phyloP scores from a whole-genome alignment of 2,329 filamentous ascomycete genomes.

The Aureobasidium mangrovei region DNA sequence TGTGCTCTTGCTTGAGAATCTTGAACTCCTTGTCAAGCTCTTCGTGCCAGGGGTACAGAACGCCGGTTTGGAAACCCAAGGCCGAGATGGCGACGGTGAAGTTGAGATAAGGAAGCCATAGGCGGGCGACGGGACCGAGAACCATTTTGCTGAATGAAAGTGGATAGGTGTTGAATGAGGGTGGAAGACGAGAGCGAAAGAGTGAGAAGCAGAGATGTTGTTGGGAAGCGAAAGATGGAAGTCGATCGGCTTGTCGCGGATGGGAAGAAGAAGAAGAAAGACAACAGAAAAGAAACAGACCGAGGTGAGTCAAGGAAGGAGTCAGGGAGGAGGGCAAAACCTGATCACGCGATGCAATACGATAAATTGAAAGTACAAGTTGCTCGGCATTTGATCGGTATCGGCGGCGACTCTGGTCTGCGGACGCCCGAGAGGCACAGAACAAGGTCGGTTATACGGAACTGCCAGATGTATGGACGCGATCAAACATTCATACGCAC shows the following conservation, averaged over 20 bases:
- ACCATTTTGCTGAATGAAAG: conserved; percentile 15
- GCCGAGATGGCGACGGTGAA: conserved; percentile 21
- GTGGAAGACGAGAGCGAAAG: not conserved
- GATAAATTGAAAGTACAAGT: not conserved
- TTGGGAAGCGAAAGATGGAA: not conserved
- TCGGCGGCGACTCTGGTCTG: too few species aligned
- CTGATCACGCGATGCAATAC: conserved; percentile 3
- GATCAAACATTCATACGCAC: too few species aligned
- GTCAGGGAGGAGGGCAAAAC: not conserved
- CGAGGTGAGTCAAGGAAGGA: conserved; percentile 8
- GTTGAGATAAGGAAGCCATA: conserved; percentile 20
- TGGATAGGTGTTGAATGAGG: not conserved
- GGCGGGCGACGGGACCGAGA: conserved; percentile 14
- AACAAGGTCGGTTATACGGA: too few species aligned
- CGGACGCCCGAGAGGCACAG: not conserved
- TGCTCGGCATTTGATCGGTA: not conserved
- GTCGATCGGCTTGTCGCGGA: not conserved
- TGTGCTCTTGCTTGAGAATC: conserved; percentile 19
- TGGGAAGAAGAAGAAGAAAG: not conserved
- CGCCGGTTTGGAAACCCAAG: conserved; percentile 20
- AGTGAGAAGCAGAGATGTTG: not conserved
- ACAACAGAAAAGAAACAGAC: not conserved
- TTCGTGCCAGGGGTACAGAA: conserved; percentile 23
- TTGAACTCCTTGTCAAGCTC: conserved; percentile 21
- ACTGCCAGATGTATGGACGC: too few species aligned